Evolutionary conservation across 495 filamentous ascomycete genomes (phyloP), one percentile per base, ranked within the genome.

Genomic region (Penicillium antarcticum): DNA sequence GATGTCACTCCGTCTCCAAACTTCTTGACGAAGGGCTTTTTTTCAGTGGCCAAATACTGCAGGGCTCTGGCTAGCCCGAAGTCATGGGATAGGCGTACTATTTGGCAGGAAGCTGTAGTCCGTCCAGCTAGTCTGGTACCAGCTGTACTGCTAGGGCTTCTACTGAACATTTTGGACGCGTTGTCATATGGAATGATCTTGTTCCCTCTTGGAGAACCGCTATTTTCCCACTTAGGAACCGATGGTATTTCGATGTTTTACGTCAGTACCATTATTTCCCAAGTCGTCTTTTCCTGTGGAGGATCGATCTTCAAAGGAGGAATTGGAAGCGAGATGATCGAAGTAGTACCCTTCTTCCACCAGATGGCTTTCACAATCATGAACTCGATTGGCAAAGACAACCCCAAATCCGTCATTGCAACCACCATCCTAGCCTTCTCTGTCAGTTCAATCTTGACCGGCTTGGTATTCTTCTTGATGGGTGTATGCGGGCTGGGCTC

Each of bases 231-330:
- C 42, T 80, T 97, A 19, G 94, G 91, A 4, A 81, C 91, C 4
- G 92, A 96, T 44, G 94, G 94, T 12, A 95, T 98, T 50, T 96
- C 95, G 0, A 97, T 98, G 75, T 98, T 97, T 72, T 98, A 97
- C 63, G 87, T 98, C 54, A 97, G 92, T 74, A 95, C 89, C 50
- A 96, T 98, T 53, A 80, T 98, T 19, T 86, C 95, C 1, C 94
- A 98, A 61, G 67, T 98, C 39, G 87, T 89, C n/a, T 97, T 92
- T 67, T 97, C 92, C 2, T 79, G 77, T 46, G 80, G 83, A 5
- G 88, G 89, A 5, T 96, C 91, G 61, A 82, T 89, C 19, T 98
- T 98, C 72, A 86, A 84, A 58, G 92, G 94, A 11, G 94, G 88
- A 6, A 84, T 97, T 58, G 94, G 94, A 18, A 97, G 92, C n/a